phyloP scores from a whole-genome alignment of 306 rosid species.

The Herpetospermum pedunculosum region DNA sequence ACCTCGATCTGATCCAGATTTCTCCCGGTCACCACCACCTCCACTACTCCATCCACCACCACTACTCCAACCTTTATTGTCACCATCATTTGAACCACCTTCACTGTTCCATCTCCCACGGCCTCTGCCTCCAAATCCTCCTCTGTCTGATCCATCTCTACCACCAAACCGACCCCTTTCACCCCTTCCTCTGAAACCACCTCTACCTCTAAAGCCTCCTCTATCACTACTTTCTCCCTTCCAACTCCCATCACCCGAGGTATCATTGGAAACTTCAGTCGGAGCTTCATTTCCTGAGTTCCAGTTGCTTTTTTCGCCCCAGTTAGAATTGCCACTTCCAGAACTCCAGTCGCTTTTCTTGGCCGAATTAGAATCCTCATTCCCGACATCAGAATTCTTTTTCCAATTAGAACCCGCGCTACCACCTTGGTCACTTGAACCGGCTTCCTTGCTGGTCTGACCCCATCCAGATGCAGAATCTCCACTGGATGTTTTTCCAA shows the following conservation, averaged over 20 bases:
- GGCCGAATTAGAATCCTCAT: constrained; percentile 24
- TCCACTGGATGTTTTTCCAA: constrained; percentile 5
- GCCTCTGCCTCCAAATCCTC: constrained; percentile 52
- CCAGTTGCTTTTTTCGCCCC: constrained; percentile 29
- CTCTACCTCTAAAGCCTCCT: constrained; percentile 61
- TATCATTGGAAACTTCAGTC: constrained; percentile 1
- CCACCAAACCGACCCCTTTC: constrained; percentile 39
- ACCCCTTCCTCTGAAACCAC: constrained; percentile 35
- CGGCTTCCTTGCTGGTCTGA: constrained; percentile 8
- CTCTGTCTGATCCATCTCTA: constrained; percentile 32
- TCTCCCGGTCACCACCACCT: too few species aligned
- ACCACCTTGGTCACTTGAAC: constrained; percentile 3
- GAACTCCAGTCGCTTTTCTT: constrained; percentile 39
- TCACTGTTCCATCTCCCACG: constrained; percentile 53
- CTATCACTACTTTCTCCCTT: constrained; percentile 25
- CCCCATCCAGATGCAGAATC: constrained; percentile 24
- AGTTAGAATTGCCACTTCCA: constrained; percentile 11
- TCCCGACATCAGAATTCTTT: constrained; percentile 2
- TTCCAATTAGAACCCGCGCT: constrained; percentile 18
- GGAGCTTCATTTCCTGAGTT: constrained; percentile 22
- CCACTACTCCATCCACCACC: too few species aligned
- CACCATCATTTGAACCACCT: constrained; percentile 40
- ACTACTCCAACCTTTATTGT: constrained; percentile 30
- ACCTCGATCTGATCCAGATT: too few species aligned
- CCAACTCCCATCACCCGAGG: constrained; percentile 20